Conservation (phyloP, 331 rosid genomes). For the Telfairia occidentalis region DNA sequence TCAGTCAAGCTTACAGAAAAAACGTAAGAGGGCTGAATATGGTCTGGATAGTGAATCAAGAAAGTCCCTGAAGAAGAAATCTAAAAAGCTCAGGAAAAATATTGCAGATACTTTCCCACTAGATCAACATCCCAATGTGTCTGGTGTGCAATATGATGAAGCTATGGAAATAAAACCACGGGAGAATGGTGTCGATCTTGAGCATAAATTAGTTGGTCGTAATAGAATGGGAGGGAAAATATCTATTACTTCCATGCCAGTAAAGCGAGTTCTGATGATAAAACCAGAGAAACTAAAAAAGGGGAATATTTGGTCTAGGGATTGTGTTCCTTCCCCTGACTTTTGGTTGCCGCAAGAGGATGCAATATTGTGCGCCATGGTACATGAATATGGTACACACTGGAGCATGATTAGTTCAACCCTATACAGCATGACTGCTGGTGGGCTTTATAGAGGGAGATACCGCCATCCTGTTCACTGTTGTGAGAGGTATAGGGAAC, state of each 20-base stretch:
- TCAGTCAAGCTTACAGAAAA: conserved; percentile 41
- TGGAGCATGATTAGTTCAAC: conserved; percentile 86
- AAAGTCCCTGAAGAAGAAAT: conserved; percentile 52
- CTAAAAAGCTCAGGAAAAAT: conserved; percentile 66
- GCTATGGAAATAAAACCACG: conserved; percentile 38
- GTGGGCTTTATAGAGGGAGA: conserved; percentile 82
- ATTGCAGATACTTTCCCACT: conserved; percentile 33
- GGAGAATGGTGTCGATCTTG: conserved; percentile 43
- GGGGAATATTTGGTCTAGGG: conserved; percentile 74
- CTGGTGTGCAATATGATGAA: conserved; percentile 49
- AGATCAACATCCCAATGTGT: conserved; percentile 44
- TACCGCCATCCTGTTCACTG: conserved; percentile 95
- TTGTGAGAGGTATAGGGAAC: conserved; percentile 91
- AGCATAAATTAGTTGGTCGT: conserved; percentile 55
- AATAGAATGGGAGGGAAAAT: conserved; percentile 83
- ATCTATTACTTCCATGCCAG: conserved; percentile 79
- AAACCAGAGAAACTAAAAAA: conserved; percentile 83
- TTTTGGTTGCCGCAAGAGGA: conserved; percentile 88
- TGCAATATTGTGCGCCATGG: conserved; percentile 80
- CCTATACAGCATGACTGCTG: conserved; percentile 70
- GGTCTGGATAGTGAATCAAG: conserved; percentile 37
- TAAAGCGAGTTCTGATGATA: conserved; percentile 60
- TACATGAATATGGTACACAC: conserved; percentile 84
- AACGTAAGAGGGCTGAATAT: conserved; percentile 53
- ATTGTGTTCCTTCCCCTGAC: conserved; percentile 83